Conservation (phyloP, 306 rosid species). For the Quercus suber region DNA sequence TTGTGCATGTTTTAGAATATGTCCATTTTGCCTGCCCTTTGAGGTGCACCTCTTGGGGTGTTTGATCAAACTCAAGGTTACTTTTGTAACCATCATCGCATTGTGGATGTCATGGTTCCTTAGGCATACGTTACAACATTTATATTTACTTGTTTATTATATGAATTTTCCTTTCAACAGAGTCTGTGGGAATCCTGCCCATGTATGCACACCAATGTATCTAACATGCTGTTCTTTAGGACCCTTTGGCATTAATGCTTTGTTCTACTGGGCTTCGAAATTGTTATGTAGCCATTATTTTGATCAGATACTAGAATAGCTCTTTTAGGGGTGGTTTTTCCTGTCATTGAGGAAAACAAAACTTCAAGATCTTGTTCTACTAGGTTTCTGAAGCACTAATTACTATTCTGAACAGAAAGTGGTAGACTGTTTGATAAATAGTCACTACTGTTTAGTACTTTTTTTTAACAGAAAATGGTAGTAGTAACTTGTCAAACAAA, state of each 20-base stretch:
- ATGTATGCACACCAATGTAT: background rate
- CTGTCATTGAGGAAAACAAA: background rate
- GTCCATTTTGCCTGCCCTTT: background rate
- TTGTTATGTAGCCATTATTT: background rate
- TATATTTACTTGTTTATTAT: background rate
- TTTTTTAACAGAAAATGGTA: no score
- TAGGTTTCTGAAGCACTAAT: no score
- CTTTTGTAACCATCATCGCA: background rate
- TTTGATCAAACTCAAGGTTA: background rate
- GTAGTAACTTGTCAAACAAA: no score
- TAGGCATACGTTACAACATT: background rate
- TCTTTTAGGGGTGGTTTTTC: background rate
- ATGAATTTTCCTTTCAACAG: background rate
- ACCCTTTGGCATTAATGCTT: background rate
- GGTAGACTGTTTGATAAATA: no score
- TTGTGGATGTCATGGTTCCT: background rate
- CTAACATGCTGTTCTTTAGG: background rate
- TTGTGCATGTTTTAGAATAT: background rate
- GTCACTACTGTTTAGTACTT: no score
- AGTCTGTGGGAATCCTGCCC: background rate
- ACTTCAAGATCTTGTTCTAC: no score
- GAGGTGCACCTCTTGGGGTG: background rate
- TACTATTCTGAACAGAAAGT: no score
- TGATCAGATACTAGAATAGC: background rate
- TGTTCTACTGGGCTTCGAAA: background rate